Evolutionary conservation across 306 rosid species (phyloP).

Genomic region (Carpinus viminea): DNA sequence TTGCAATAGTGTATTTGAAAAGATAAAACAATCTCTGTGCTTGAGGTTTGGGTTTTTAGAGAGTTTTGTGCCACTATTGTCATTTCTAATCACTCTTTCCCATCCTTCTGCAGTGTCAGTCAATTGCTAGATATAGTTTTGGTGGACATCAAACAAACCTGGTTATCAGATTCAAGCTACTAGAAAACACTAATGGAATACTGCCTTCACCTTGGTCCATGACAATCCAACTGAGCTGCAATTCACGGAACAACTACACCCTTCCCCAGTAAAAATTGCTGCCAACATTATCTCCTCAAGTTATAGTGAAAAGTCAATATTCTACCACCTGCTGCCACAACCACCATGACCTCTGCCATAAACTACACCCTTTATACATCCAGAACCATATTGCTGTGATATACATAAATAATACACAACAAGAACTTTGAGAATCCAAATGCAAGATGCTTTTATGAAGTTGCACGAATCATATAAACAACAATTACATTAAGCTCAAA

Average conservation of each 20-base stretch:
- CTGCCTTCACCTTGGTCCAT: not conserved
- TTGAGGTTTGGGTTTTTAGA: no score
- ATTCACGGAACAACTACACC: not conserved
- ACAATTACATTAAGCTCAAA: conserved; percentile 13
- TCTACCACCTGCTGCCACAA: not conserved
- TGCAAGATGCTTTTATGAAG: conserved; percentile 9
- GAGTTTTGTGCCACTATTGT: not conserved
- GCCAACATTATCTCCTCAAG: not conserved
- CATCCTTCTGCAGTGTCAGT: not conserved
- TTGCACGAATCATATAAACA: conserved; percentile 9
- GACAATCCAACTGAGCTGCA: not conserved
- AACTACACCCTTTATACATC: not conserved
- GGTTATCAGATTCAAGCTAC: not conserved
- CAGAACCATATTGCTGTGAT: not conserved
- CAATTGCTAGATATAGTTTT: not conserved
- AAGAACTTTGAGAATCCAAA: conserved; percentile 9
- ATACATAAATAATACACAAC: not conserved
- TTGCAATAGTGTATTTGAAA: not conserved
- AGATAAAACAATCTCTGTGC: no score
- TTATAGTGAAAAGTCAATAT: not conserved
- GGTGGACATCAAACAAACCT: not conserved
- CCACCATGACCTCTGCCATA: not conserved
- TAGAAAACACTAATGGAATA: not conserved
- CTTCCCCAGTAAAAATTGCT: not conserved
- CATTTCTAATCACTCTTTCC: not conserved